phyloP scores from a whole-genome alignment of 2,329 filamentous ascomycete species.

The Neocucurbitaria cava region DNA sequence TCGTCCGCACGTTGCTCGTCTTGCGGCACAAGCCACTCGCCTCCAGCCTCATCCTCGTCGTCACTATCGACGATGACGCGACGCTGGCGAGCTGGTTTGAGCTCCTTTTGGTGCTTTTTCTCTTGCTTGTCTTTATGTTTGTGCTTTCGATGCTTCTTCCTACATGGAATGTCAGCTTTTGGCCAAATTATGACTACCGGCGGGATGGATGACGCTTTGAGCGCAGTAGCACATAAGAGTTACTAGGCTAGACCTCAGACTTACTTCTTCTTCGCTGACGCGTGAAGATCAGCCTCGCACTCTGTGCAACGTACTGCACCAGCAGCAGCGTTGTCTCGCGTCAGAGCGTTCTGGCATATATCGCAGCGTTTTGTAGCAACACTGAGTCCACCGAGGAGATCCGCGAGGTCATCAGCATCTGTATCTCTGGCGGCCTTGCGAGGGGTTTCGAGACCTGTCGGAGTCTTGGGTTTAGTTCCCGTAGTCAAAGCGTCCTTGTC shows the following conservation, averaged over 20 bases:
- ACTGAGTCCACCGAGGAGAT: slow-evolving; percentile 84
- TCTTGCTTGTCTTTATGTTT: slow-evolving; percentile 37
- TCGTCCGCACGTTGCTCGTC: slow-evolving; percentile 65
- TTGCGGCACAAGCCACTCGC: slow-evolving; percentile 80
- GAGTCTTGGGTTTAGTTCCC: slow-evolving; percentile 57
- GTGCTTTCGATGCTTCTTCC: slow-evolving; percentile 57
- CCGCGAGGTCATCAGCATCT: slow-evolving; percentile 82
- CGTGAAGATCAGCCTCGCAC: slow-evolving; percentile 77
- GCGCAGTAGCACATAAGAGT: not conserved
- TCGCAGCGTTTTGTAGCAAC: slow-evolving; percentile 81
- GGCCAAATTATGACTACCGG: not conserved
- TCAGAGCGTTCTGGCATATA: slow-evolving; percentile 77
- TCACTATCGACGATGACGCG: slow-evolving; percentile 69
- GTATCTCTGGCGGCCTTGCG: slow-evolving; percentile 56
- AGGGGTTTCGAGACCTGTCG: slow-evolving; percentile 41
- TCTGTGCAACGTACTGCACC: slow-evolving; percentile 71
- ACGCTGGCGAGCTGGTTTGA: slow-evolving; percentile 38
- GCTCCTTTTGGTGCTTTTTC: slow-evolving; percentile 44
- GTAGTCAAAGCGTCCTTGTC: slow-evolving; percentile 85
- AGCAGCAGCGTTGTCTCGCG: slow-evolving; percentile 59
- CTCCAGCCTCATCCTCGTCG: slow-evolving; percentile 71
- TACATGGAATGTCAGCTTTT: not conserved
- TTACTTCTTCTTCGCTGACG: slow-evolving; percentile 52
- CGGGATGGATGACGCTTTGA: slow-evolving; percentile 43
- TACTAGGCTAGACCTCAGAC: slow-evolving; percentile 23